Evolutionary conservation across 768 basidiomycete species (phyloP).

Genomic region (Pleurotus tuoliensis): DNA sequence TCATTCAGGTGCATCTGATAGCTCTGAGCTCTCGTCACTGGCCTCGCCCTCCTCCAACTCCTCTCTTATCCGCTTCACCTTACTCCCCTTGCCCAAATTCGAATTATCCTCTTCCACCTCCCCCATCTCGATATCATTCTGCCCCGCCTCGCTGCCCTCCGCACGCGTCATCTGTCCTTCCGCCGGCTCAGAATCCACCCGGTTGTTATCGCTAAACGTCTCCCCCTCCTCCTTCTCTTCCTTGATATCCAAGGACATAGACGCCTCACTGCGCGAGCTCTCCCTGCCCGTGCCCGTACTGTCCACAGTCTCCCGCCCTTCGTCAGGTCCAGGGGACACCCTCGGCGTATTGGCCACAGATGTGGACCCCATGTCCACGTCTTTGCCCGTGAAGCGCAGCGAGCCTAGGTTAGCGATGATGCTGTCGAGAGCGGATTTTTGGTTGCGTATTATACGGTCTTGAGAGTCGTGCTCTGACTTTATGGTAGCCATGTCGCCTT

Average conservation of each 20-base stretch:
- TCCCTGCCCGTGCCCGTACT: constrained; percentile 16
- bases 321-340: constrained; percentile 48
- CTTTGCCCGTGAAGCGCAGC: constrained; percentile 68
- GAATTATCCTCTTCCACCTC: constrained; percentile 75
- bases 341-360: constrained; percentile 41
- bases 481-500: constrained; percentile 78
- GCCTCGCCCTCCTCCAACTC: constrained; percentile 88
- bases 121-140: constrained; percentile 89
- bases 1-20: constrained; percentile 73
- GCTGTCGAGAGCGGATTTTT: constrained; percentile 62
- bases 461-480: constrained; percentile 72
- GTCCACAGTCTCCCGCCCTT: constrained; percentile 13
- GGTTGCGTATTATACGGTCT: constrained; percentile 58
- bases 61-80: constrained; percentile 52
- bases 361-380: constrained; percentile 40
- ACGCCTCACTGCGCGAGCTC: constrained; percentile 10
- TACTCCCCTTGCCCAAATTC: constrained; percentile 33
- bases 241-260: constrained; percentile 29
- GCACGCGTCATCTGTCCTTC: constrained; percentile 3
- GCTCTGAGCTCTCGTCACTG: constrained; percentile 72
- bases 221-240: constrained; percentile 38
- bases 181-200: not conserved
- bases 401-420: constrained; percentile 61
- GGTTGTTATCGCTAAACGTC: constrained; percentile 14
- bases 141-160: constrained; percentile 14